Percentiles rank a stretch among this genome's conserved stretches.
phyloP scores from a whole-genome alignment of 495 filamentous ascomycete species.

The Penicillium fimorum region DNA sequence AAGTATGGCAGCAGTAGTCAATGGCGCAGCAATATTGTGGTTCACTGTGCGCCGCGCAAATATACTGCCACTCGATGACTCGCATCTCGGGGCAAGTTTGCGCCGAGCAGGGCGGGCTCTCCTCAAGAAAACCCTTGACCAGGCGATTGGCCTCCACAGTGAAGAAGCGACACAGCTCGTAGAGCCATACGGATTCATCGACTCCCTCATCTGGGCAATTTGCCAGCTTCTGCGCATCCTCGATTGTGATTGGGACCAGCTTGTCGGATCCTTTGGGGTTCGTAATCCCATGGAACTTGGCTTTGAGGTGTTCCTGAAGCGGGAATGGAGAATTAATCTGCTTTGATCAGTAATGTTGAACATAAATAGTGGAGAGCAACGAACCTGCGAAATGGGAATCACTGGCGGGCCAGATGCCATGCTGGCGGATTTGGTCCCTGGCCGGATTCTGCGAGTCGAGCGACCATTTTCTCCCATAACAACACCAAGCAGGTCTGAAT shows the following conservation, averaged over 20 bases:
- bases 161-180: constrained; percentile 93
- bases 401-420: constrained; percentile 80
- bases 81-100: constrained; percentile 96
- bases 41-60: constrained; percentile 71
- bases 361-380: constrained; percentile 16
- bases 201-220: too few species aligned
- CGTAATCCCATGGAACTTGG: too few species aligned
- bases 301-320: constrained; percentile 97
- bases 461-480: constrained; percentile 57
- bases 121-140: constrained; percentile 87
- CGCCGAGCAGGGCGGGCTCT: constrained; percentile 80
- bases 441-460: constrained; percentile 80
- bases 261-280: constrained; percentile 13
- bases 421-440: constrained; percentile 83
- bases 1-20: constrained; percentile 97
- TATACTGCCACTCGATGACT: constrained; percentile 96
- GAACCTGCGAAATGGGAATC: constrained; percentile 77
- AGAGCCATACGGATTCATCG: constrained; percentile 96
- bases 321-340: constrained; percentile 95
- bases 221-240: constrained; percentile 49
- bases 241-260: background rate
- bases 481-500: constrained; percentile 41
- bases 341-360: constrained; percentile 21
- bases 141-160: constrained; percentile 89
- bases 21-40: constrained; percentile 90